Evolutionary conservation across 148 eudicot species (phyloP).

Genomic region (Suaeda aralocaspica): DNA sequence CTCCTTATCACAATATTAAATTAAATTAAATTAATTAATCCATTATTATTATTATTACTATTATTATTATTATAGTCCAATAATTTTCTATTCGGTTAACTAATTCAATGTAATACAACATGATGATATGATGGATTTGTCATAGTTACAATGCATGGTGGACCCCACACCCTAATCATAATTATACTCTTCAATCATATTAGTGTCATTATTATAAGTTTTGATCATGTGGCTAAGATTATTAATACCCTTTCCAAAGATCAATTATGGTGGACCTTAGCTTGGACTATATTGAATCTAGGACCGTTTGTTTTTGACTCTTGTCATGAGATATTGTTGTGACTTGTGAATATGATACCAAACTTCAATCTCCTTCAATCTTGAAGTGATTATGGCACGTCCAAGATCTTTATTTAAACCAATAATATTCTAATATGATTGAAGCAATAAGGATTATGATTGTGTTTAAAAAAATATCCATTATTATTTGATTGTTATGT

Average conservation of each 20-base stretch:
- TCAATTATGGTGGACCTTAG: constrained; percentile 1
- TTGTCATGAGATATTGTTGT: neutral
- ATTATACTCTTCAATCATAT: neutral
- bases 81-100: neutral
- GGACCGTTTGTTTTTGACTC: constrained; percentile 10
- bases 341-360: neutral
- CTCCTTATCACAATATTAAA: constrained; percentile 8
- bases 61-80: neutral
- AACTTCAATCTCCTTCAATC: neutral
- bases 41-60: constrained; percentile 4
- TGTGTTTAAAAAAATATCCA: too few species aligned
- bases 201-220: neutral
- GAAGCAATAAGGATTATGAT: too few species aligned
- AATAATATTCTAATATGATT: too few species aligned
- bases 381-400: too few species aligned
- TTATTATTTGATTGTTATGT: too few species aligned
- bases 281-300: constrained; percentile 26
- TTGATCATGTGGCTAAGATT: constrained; percentile 19
- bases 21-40: too few species aligned
- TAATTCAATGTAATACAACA: neutral
- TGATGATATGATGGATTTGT: constrained; percentile 5
- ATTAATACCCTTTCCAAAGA: constrained; percentile 12
- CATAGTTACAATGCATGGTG: constrained; percentile 21
- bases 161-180: constrained; percentile 24
- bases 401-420: too few species aligned